Base-by-base conservation (phyloP, 352 stramenopile species). In the Globisporangium cystogenes region DNA sequence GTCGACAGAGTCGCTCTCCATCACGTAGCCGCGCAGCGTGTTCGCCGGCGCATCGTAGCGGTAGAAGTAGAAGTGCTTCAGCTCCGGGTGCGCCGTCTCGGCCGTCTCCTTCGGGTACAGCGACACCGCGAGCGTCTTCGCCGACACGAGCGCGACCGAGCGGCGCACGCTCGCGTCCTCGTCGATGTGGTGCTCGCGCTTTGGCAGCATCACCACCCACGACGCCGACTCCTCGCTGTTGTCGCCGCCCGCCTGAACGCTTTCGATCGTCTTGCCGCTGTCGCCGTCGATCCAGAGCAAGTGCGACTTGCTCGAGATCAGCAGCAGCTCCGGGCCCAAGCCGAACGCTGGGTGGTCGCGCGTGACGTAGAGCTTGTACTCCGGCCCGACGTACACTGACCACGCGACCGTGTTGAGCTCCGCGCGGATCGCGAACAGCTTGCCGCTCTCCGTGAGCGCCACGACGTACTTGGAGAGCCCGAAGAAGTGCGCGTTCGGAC, bases 381-480 rank as follows among this genome's bases (percentile, higher is more conserved):
- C 62, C 4, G 65, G 64, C 18, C 81, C 81, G 2, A 92, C 74
- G 47, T 79, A 92, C 18, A 64, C 61, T 23, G 75, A 85, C 81
- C 81, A 93, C 2, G 72, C 81, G 5, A 93, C 65, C 2, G 69
- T 78, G 43, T 75, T 88, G 23, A 80, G 79, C 45, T 91, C 78
- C 15, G 81, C 77, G n/a, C 77, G 78, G 29, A 93, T 80, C 20
- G 78, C 81, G 63, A 87, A 92, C 29, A 93, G 62, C 59, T 90
- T 90, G 39, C 83, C 83, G 20, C 78, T 92, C 20, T 86, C 68
- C 14, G 81, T 93, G 18, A 87, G 59, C 23, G 75, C 62, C 41
- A 93, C 62, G 27, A 90, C 82, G 50, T 84, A 85, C 76, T 93
- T 93, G 29, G 83, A 89, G 52, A 92, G 91, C 4, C 81, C 81